phyloP scores from a whole-genome alignment of 768 basidiomycete species.

The Agaricus blazei region DNA sequence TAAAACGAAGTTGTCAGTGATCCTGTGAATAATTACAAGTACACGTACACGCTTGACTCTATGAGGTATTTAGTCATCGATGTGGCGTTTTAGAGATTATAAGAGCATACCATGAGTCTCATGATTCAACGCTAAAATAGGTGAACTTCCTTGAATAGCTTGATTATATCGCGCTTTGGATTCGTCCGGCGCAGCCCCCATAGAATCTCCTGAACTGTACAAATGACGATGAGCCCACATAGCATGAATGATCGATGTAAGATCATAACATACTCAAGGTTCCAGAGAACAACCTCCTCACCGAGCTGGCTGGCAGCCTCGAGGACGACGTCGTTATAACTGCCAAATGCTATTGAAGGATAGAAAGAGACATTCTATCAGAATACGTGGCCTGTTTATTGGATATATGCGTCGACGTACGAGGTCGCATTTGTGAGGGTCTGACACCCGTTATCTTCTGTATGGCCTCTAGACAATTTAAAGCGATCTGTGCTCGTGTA shows the following conservation, averaged over 20 bases:
- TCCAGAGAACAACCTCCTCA: slow-evolving; percentile 24
- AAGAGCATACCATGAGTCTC: slow-evolving; percentile 22
- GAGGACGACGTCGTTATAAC: slow-evolving; percentile 26
- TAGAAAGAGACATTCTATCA: neutral
- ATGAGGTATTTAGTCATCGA: neutral
- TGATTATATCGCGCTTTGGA: slow-evolving; percentile 24
- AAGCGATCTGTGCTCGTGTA: too few species aligned
- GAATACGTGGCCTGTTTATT: neutral
- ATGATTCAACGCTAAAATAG: slow-evolving; percentile 32
- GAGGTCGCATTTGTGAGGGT: slow-evolving; percentile 23
- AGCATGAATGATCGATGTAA: neutral
- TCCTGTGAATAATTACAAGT: neutral
- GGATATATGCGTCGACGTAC: neutral
- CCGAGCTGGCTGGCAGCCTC: slow-evolving; percentile 17
- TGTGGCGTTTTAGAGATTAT: neutral
- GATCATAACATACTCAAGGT: slow-evolving; percentile 24
- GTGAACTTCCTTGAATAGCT: slow-evolving; percentile 19
- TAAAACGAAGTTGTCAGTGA: neutral
- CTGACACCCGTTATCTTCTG: slow-evolving; percentile 17
- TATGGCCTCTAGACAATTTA: slow-evolving; percentile 15
- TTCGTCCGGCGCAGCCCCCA: slow-evolving; percentile 23
- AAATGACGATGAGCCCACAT: neutral
- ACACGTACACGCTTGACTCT: slow-evolving; percentile 11
- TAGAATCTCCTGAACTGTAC: slow-evolving; percentile 30
- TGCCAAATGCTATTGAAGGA: slow-evolving; percentile 26